Percentiles rank a stretch among this genome's conserved stretches.
These are phyloP conservation scores for Candida smagusa DNA, from an alignment of 1,139 yeast species.

Conservation along the genomic window DNA sequence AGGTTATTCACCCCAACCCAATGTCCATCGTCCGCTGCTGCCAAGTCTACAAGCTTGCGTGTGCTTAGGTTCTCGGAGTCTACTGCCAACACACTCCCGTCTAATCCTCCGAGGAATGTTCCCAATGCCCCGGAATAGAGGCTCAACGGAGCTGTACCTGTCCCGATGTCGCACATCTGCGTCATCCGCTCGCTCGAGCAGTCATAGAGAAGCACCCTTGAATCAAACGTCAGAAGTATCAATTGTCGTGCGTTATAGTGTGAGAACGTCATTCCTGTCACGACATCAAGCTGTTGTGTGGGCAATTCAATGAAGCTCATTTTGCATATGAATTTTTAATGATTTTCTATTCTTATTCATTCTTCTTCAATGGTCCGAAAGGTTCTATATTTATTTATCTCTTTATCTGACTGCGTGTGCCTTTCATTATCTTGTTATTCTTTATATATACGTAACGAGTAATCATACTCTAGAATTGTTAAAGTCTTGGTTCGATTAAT, in stretches of 20 bases:
- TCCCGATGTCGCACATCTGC: constrained; percentile 4
- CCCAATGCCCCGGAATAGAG: constrained; percentile 10
- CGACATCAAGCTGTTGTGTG: constrained; percentile 7
- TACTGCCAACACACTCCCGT: constrained; percentile 38
- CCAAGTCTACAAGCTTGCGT: constrained; percentile 5
- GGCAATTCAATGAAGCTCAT: constrained; percentile 6
- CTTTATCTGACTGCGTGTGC: too few relatives aligned
- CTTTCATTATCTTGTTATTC: too few relatives aligned
- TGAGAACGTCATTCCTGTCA: constrained; percentile 7
- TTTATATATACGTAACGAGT: too few relatives aligned
- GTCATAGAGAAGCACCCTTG: constrained; percentile 35
- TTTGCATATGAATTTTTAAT: neutral
- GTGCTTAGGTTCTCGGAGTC: constrained; percentile 42
- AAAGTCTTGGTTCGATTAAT: too few relatives aligned
- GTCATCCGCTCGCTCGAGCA: constrained; percentile 6
- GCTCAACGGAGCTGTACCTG: constrained; percentile 11
- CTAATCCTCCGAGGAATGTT: constrained; percentile 36
- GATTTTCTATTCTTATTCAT: too few relatives aligned
- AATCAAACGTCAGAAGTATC: constrained; percentile 43
- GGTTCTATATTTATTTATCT: too few relatives aligned
- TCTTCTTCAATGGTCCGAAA: neutral
- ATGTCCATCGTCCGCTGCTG: constrained; percentile 11
- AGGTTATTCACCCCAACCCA: constrained; percentile 31
- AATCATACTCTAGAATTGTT: too few relatives aligned
- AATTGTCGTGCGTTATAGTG: constrained; percentile 23